Evolutionary conservation across 1,139 yeast species (phyloP).

Genomic region (Blastobotrys proliferans): DNA sequence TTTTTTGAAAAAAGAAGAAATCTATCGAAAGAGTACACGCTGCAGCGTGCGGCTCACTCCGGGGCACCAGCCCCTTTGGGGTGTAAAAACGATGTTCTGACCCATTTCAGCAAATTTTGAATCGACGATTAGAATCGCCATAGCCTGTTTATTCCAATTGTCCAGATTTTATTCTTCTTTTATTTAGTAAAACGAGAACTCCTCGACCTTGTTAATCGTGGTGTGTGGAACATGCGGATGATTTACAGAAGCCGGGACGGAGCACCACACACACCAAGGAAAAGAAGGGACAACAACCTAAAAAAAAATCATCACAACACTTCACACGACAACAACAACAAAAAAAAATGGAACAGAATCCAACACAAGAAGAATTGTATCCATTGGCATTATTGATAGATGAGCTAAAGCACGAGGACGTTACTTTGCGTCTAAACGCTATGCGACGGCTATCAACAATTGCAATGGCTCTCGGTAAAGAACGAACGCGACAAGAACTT

Average conservation of each 20-base stretch:
- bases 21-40: no score
- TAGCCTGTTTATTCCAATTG: no score
- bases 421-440: slow-evolving; percentile 87
- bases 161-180: background rate
- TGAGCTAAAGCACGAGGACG: slow-evolving; percentile 93
- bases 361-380: slow-evolving; percentile 57
- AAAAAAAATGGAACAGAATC: slow-evolving; percentile 10
- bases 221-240: no score
- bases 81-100: background rate
- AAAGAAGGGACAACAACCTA: slow-evolving; percentile 2
- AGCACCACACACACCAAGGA: background rate
- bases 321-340: background rate
- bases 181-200: no score
- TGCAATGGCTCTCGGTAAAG: slow-evolving; percentile 93
- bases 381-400: slow-evolving; percentile 97
- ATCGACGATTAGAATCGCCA: no score
- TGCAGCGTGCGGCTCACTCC: no score
- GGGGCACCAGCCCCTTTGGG: no score
- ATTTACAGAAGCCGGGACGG: no score
- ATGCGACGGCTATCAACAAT: slow-evolving; percentile 93
- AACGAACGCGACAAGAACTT: slow-evolving; percentile 82
- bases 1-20: no score
- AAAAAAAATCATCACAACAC: background rate
- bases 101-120: background rate
- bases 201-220: no score